Percentiles rank a stretch among this genome's conserved stretches.
Conservation (phyloP, 2,329 filamentous ascomycete genomes). For the Rugonectria rugulosa region DNA sequence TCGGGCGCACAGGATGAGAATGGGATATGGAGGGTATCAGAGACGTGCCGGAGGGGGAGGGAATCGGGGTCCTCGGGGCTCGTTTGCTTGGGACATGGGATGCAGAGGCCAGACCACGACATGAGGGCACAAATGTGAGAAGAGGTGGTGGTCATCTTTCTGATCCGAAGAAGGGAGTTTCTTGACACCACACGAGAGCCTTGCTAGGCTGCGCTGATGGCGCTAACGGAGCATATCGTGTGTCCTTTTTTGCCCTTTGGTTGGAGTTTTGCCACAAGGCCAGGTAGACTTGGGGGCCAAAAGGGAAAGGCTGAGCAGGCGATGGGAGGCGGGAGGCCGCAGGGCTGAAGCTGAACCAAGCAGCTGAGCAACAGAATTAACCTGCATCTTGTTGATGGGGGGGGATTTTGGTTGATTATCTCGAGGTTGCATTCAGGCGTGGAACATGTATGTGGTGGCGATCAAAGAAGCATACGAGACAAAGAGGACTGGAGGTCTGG, state of each 20-base stretch:
- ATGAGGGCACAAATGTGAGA: slow-evolving; percentile 13
- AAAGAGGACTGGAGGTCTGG: neutral
- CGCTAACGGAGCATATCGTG: neutral
- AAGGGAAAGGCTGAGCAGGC: neutral
- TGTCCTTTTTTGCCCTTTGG: neutral
- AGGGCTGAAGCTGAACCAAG: neutral
- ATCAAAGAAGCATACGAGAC: neutral
- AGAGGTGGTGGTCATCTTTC: neutral
- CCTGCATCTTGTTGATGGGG: neutral
- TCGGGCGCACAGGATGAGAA: neutral
- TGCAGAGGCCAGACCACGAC: slow-evolving; percentile 21
- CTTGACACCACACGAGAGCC: neutral
- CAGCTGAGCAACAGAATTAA: neutral
- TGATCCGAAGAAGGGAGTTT: neutral
- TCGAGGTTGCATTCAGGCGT: too few species aligned
- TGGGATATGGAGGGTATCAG: neutral
- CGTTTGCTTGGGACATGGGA: slow-evolving; percentile 4
- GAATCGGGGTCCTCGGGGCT: slow-evolving; percentile 10
- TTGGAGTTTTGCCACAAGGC: neutral
- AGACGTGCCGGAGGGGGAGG: neutral
- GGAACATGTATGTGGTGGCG: neutral
- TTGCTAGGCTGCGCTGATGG: neutral
- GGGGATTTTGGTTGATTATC: neutral
- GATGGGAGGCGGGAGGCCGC: neutral
- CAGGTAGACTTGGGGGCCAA: neutral